Evolutionary conservation across 2,329 filamentous ascomycete species (phyloP).

Genomic region (Ophiocordyceps camponoti-floridani): DNA sequence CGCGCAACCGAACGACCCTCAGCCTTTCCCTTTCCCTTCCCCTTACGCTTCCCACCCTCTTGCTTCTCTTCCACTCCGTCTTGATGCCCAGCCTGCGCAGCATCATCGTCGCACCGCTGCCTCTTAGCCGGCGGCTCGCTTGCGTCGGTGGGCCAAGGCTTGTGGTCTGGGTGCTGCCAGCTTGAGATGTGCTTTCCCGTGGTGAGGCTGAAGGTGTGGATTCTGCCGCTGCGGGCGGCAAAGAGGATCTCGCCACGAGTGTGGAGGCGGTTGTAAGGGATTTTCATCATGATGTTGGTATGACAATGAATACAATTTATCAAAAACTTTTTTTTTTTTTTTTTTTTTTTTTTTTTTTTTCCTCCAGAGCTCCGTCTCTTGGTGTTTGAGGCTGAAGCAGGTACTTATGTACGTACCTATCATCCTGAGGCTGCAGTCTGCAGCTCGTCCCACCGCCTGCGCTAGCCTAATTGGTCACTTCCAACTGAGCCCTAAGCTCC

Average conservation of each 20-base stretch:
- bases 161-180: conserved; percentile 37
- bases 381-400: too few relatives aligned
- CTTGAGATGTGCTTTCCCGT: conserved; percentile 39
- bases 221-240: conserved; percentile 53
- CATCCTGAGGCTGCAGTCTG: background rate
- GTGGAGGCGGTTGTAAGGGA: conserved; percentile 50
- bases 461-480: conserved; percentile 3
- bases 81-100: conserved; percentile 5
- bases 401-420: background rate
- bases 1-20: conserved; percentile 10
- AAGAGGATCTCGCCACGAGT: conserved; percentile 42
- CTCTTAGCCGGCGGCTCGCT: conserved; percentile 16
- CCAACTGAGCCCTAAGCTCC: conserved; percentile 18
- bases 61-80: conserved; percentile 6
- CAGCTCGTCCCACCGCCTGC: background rate
- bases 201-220: conserved; percentile 48
- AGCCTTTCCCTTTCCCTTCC: conserved; percentile 8
- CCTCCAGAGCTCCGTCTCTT: too few relatives aligned
- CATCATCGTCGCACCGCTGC: conserved; percentile 9
- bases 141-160: conserved; percentile 2
- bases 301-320: too few relatives aligned
- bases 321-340: background rate
- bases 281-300: conserved; percentile 15
- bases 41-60: background rate
- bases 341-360: background rate